phyloP scores from a whole-genome alignment of 192 early-diverging fungal species.

The Glomus cerebriforme region DNA sequence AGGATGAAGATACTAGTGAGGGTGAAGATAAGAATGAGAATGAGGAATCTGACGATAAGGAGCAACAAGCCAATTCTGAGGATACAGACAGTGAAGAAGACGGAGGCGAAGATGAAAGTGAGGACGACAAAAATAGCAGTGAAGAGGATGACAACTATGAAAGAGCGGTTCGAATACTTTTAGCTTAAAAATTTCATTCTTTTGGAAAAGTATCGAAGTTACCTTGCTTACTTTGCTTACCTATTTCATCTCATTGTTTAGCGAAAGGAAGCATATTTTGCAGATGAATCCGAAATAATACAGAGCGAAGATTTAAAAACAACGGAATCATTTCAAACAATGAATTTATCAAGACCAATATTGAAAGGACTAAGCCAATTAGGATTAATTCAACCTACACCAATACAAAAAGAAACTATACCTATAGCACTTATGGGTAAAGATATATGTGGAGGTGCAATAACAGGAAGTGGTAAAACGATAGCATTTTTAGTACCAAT shows the following conservation, averaged over 20 bases:
- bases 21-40: slow-evolving; percentile 38
- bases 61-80: slow-evolving; percentile 36
- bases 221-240: background rate
- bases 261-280: slow-evolving; percentile 67
- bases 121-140: slow-evolving; percentile 35
- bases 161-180: slow-evolving; percentile 39
- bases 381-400: slow-evolving; percentile 90
- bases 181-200: background rate
- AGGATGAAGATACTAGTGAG: slow-evolving; percentile 36
- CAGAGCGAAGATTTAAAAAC: slow-evolving; percentile 34
- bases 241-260: background rate
- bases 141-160: slow-evolving; percentile 47
- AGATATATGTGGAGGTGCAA: slow-evolving; percentile 97
- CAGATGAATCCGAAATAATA: slow-evolving; percentile 32
- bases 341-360: slow-evolving; percentile 95
- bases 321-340: slow-evolving; percentile 83
- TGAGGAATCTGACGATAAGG: slow-evolving; percentile 37
- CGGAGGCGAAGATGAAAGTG: slow-evolving; percentile 37
- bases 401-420: slow-evolving; percentile 91
- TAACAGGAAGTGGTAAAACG: slow-evolving; percentile 99
- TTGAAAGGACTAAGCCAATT: slow-evolving; percentile 87
- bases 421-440: slow-evolving; percentile 93
- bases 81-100: slow-evolving; percentile 40
- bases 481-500: slow-evolving; percentile 96
- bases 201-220: background rate